Evolutionary conservation across 2,329 filamentous ascomycete genomes (phyloP).

Genomic region (Coleophoma cylindrospora): DNA sequence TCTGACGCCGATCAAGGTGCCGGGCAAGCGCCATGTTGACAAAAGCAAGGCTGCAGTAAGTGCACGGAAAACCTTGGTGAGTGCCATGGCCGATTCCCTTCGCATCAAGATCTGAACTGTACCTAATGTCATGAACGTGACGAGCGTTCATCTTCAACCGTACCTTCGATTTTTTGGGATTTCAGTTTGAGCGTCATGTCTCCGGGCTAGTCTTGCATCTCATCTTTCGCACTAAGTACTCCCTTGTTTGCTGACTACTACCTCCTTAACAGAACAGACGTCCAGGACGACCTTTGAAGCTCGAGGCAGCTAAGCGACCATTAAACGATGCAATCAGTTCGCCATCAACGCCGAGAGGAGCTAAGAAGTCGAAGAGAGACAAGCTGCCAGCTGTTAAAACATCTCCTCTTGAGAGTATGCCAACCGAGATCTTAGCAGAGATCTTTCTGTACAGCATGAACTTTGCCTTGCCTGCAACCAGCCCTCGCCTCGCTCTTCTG

Average conservation of each 20-base stretch:
- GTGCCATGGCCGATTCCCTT: background rate
- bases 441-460: conserved; percentile 24
- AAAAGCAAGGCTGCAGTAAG: conserved; percentile 14
- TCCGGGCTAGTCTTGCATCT: too few relatives aligned
- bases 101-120: too few relatives aligned
- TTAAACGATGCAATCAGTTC: background rate
- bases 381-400: conserved; percentile 21
- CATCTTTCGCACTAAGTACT: too few relatives aligned
- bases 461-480: conserved; percentile 20
- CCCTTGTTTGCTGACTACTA: too few relatives aligned
- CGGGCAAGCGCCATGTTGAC: conserved; percentile 20
- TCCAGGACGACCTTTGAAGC: conserved; percentile 14
- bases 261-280: conserved; percentile 6
- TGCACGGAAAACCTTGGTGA: conserved; percentile 18
- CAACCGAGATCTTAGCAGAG: conserved; percentile 22
- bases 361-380: conserved; percentile 11
- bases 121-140: too few relatives aligned
- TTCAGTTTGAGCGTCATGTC: too few relatives aligned
- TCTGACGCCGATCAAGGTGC: conserved; percentile 24
- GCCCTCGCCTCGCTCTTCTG: conserved; percentile 22
- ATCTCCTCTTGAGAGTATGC: conserved; percentile 23
- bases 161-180: too few relatives aligned
- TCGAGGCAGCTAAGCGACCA: background rate
- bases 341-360: too few relatives aligned
- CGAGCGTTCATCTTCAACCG: too few relatives aligned